Base-by-base conservation (phyloP, 805 yeast genomes). In the Wickerhamiella hasegawae region DNA sequence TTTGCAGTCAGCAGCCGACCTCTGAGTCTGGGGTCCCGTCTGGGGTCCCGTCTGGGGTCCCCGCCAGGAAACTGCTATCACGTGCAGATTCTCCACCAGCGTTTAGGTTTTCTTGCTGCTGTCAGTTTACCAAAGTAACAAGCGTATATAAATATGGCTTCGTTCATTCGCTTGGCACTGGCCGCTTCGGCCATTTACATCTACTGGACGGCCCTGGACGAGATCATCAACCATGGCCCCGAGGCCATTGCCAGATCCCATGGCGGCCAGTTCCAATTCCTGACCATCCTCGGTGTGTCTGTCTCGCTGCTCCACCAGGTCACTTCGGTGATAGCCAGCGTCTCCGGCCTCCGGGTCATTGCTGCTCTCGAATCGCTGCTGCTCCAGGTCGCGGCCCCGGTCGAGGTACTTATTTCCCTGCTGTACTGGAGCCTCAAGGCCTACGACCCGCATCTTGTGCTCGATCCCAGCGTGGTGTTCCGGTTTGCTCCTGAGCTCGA, bases 181-280 rank as follows among this genome's bases (percentile, higher is more conserved):
- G 33, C 36, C 21, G 32, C 21, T 15, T 27, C 28, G 14, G 51
- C 49, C 5, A 34, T 38, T n/a, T 38, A 31, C 30, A 35, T 34
- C 10, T 47, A 47, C 28, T 36, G 37, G 15, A 19, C 40, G 11
- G 50, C 48, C 6, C 28, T 47, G 21, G 20, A 33, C 18, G 28
- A 29, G n/a, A 36, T 46, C 1, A 18, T 43, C 15, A 20, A n/a
- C 28, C 37, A 37, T 8, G 45, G 38, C 31, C 11, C 44, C 12
- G 12, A 38, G 15, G 29, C 44, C 10, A 34, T 44, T 11, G 36
- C 41, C 18, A 22, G 36, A 17, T 40, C 48, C 15, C 47, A 42
- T 34, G 58, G 59, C 22, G 51, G 71, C 59, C 44, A 67, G 40
- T 35, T 44, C 39, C 48, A 47, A 40, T 34, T 57, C 53, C 47